Percentiles rank a stretch among this genome's conserved stretches.
phyloP scores from a whole-genome alignment of 225 moss, liverwort and hornwort species.

The Antitrichia curtipendula region DNA sequence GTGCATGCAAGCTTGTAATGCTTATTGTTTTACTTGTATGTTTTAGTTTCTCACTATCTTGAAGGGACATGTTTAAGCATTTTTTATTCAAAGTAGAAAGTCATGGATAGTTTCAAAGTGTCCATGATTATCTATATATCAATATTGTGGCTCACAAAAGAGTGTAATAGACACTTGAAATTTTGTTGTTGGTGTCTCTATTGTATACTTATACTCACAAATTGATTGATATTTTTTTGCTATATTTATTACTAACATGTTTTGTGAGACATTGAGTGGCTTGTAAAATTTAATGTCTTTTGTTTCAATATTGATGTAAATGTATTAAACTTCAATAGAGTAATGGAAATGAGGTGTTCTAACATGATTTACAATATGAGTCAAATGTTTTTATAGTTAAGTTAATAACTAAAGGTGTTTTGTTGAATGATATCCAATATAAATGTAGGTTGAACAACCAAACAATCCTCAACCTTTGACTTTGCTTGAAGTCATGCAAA shows the following conservation, averaged over 20 bases:
- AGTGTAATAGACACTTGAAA: not conserved
- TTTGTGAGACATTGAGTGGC: not conserved
- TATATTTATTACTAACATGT: not conserved
- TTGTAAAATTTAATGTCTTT: not conserved
- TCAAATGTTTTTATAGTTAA: too few species aligned
- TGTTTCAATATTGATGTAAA: not conserved
- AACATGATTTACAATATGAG: not conserved
- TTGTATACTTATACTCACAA: not conserved
- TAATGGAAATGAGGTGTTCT: not conserved
- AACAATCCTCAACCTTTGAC: not conserved
- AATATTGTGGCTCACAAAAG: not conserved
- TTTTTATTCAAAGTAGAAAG: too few species aligned
- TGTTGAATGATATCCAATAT: not conserved
- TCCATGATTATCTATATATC: not conserved
- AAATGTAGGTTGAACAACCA: slow-evolving; percentile 6
- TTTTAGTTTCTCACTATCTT: not conserved
- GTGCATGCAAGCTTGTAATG: not conserved
- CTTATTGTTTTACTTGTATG: not conserved
- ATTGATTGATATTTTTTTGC: not conserved
- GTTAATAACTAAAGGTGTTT: not conserved
- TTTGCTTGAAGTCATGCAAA: not conserved
- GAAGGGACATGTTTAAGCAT: not conserved
- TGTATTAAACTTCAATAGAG: not conserved
- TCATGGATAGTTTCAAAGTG: too few species aligned
- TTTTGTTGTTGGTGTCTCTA: not conserved